Evolutionary conservation across 2,329 filamentous ascomycete species (phyloP).

Genomic region (Fusarium falciforme): DNA sequence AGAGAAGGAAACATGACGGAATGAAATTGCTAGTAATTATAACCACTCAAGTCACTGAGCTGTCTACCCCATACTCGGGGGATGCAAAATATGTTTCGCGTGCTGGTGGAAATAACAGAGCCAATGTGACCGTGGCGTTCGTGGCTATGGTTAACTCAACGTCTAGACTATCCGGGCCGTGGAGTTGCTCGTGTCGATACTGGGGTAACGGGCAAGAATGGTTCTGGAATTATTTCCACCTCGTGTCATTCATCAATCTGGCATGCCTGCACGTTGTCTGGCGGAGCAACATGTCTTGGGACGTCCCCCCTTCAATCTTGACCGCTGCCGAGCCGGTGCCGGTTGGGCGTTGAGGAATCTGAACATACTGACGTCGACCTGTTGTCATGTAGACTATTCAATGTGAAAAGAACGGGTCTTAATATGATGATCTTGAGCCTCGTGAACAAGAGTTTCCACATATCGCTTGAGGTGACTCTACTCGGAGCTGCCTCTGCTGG

Average conservation of each 20-base stretch:
- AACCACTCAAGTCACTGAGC: not conserved
- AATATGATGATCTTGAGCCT: not conserved
- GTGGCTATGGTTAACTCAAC: conserved; percentile 4
- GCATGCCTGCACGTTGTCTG: conserved; percentile 3
- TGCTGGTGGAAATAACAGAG: not conserved
- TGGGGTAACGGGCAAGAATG: conserved; percentile 17
- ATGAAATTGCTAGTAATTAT: conserved; percentile 9
- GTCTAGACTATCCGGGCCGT: not conserved
- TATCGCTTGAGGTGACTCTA: not conserved
- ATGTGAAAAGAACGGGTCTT: not conserved
- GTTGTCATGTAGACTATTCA: not conserved
- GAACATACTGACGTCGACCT: conserved; percentile 1
- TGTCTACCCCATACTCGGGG: conserved; percentile 10
- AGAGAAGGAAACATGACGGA: conserved; percentile 12
- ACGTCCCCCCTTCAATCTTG: not conserved
- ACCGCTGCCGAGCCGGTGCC: not conserved
- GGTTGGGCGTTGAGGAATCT: not conserved
- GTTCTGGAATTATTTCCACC: not conserved
- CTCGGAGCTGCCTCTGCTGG: not conserved
- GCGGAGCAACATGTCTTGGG: not conserved
- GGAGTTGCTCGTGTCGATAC: not conserved
- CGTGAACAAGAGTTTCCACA: not conserved
- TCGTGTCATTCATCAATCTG: not conserved
- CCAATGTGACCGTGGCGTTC: not conserved
- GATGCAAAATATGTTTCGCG: conserved; percentile 11